Evolutionary conservation across 2,329 filamentous ascomycete species (phyloP).

Genomic region (Alternaria brassicae): DNA sequence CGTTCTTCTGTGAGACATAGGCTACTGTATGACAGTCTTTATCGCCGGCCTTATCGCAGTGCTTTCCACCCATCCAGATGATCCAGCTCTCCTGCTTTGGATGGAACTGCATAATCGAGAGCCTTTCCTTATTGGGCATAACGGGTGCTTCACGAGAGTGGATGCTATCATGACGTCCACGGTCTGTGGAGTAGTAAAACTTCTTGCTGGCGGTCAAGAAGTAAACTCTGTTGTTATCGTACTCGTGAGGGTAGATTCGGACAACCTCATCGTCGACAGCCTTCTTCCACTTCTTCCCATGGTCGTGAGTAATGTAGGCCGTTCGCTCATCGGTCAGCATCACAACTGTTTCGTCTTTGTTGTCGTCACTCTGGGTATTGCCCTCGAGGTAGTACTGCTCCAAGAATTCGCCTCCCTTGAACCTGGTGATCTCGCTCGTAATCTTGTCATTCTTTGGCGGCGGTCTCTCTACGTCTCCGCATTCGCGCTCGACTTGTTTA

Average conservation of each 20-base stretch:
- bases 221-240: conserved; percentile 85
- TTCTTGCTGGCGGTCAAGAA: conserved; percentile 75
- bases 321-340: conserved; percentile 65
- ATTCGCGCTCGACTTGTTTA: conserved; percentile 72
- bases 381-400: conserved; percentile 81
- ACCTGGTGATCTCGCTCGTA: conserved; percentile 64
- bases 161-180: conserved; percentile 69
- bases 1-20: conserved; percentile 79
- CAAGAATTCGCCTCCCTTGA: conserved; percentile 65
- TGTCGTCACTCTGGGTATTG: conserved; percentile 69
- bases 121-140: conserved; percentile 58
- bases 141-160: conserved; percentile 75
- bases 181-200: conserved; percentile 82
- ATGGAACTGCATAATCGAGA: conserved; percentile 77
- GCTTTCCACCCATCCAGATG: conserved; percentile 80
- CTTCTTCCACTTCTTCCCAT: conserved; percentile 86
- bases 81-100: conserved; percentile 82
- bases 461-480: conserved; percentile 65
- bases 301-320: conserved; percentile 79
- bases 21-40: conserved; percentile 74
- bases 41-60: conserved; percentile 65
- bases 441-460: conserved; percentile 72
- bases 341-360: conserved; percentile 75
- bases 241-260: conserved; percentile 76
- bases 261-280: conserved; percentile 74